These are phyloP conservation scores for Ilyonectria destructans DNA, from an alignment of 2,329 filamentous ascomycete genomes.

Conservation along the genomic window DNA sequence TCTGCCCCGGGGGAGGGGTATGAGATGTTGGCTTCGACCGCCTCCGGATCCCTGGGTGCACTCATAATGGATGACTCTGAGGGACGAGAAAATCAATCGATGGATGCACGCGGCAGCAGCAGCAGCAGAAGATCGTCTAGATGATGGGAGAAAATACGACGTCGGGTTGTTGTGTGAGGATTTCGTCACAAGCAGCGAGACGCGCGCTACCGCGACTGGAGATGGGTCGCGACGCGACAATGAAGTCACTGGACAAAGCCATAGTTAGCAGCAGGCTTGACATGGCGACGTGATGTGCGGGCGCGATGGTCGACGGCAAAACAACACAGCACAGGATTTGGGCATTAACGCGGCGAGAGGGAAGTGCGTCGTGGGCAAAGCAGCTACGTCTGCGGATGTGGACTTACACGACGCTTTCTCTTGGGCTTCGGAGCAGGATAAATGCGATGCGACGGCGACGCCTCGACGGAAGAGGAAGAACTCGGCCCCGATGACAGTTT, in stretches of 20 bases:
- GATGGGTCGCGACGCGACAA: conserved; percentile 45
- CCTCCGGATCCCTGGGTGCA: conserved; percentile 54
- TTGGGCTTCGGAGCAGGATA: conserved; percentile 60
- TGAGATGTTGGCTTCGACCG: conserved; percentile 57
- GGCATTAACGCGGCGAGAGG: conserved; percentile 32
- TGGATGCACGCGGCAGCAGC: conserved; percentile 26
- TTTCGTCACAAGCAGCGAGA: conserved; percentile 32
- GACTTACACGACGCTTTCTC: conserved; percentile 56
- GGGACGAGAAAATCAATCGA: conserved; percentile 21
- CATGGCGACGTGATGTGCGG: conserved; percentile 38
- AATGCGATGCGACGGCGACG: conserved; percentile 59
- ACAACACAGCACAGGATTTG: conserved; percentile 36
- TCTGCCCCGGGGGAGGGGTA: conserved; percentile 66
- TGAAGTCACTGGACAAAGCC: conserved; percentile 46
- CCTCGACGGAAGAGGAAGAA: conserved; percentile 66
- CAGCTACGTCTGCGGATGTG: conserved; percentile 42
- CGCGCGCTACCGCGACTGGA: conserved; percentile 39
- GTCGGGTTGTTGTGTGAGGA: conserved; percentile 10
- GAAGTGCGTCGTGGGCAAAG: conserved; percentile 29
- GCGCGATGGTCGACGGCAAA: conserved; percentile 31
- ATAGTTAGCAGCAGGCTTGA: conserved; percentile 47
- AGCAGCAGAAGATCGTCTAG: conserved; percentile 27
- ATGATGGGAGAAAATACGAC: conserved; percentile 21
- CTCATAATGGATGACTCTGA: conserved; percentile 48
- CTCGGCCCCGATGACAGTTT: conserved; percentile 54